These are phyloP conservation scores for Auxenochlorella pyrenoidosa DNA, from an alignment of 139 green algal species.

Conservation along the genomic window DNA sequence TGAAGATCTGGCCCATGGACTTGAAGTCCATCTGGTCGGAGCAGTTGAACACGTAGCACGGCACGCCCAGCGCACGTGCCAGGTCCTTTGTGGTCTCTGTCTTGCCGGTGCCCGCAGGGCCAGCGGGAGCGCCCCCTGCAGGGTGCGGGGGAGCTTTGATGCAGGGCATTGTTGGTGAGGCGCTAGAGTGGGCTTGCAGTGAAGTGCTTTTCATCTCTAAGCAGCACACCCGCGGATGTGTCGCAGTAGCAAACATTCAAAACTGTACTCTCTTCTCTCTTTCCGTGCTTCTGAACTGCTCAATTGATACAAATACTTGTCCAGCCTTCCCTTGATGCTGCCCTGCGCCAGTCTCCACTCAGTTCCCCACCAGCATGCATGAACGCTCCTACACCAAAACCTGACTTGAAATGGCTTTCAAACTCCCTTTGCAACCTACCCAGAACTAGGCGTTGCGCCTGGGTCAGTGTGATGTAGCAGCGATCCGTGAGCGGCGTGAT, in stretches of 20 bases:
- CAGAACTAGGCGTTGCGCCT: constrained; percentile 89
- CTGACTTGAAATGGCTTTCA: no score
- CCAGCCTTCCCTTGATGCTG: no score
- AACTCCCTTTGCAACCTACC: constrained; percentile 30
- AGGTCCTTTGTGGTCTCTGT: constrained; percentile 95
- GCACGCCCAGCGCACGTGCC: constrained; percentile 81
- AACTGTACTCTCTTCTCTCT: no score
- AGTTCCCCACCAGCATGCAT: no score
- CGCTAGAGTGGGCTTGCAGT: no score
- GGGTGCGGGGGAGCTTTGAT: not conserved
- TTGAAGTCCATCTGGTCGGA: constrained; percentile 96
- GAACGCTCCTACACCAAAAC: no score
- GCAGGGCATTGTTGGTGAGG: not conserved
- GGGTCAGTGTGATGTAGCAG: constrained; percentile 97
- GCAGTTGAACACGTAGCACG: constrained; percentile 98
- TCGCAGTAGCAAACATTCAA: no score
- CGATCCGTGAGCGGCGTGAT: constrained; percentile 96
- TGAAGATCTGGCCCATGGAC: constrained; percentile 88
- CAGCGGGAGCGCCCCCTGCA: constrained; percentile 84
- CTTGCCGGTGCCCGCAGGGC: constrained; percentile 89
- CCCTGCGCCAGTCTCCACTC: no score
- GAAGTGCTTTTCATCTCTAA: no score
- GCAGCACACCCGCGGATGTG: no score
- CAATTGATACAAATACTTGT: no score
- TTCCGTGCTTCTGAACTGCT: no score